phyloP scores from a whole-genome alignment of 306 rosid genomes.

The Pterocarpus macrocarpus region DNA sequence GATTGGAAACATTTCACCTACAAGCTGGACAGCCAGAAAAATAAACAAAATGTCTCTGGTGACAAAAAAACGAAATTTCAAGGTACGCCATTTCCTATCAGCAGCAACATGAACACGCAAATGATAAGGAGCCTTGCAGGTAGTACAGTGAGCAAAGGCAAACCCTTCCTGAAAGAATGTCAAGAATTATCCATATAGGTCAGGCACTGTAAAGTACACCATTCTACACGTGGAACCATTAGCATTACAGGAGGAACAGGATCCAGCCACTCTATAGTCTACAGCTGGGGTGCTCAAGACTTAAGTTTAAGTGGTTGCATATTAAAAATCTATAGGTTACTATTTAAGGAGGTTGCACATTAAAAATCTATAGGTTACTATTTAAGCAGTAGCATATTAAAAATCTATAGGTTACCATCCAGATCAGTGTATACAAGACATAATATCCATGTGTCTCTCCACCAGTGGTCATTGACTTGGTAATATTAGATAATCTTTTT shows the following conservation, averaged over 20 bases:
- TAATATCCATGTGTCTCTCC: too few species aligned
- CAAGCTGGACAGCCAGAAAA: constrained; percentile 90
- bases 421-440: too few species aligned
- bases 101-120: constrained; percentile 94
- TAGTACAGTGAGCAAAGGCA: constrained; percentile 99
- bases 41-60: constrained; percentile 95
- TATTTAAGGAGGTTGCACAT: too few species aligned
- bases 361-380: too few species aligned
- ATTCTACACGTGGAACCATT: constrained; percentile 14
- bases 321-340: too few species aligned
- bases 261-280: neutral
- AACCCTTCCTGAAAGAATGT: constrained; percentile 91
- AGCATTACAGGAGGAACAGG: constrained; percentile 5
- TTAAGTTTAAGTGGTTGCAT: too few species aligned
- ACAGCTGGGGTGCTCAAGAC: too few species aligned
- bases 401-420: too few species aligned
- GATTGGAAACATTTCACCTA: constrained; percentile 63
- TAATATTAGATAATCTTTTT: too few species aligned
- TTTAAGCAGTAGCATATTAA: too few species aligned
- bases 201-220: constrained; percentile 13
- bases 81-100: constrained; percentile 97
- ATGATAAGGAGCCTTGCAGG: constrained; percentile 97
- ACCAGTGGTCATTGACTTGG: too few species aligned
- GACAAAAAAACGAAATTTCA: constrained; percentile 95
- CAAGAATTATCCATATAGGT: constrained; percentile 43